Conservation (phyloP, 306 rosid species). For the Acacia melanoxylon region DNA sequence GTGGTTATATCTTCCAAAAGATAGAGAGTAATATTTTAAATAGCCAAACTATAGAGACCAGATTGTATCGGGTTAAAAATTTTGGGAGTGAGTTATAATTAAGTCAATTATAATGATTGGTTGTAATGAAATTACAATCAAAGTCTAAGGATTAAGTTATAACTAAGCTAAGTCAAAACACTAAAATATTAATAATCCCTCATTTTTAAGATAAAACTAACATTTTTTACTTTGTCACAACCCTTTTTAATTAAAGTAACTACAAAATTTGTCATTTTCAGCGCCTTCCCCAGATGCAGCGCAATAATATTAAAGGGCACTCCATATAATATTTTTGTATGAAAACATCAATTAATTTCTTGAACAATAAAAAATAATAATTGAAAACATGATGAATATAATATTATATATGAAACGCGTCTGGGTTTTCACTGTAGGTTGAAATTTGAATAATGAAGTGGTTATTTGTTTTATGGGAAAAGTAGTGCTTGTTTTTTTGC, state of each 20-base stretch:
- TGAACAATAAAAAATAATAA: neutral
- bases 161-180: too few species aligned
- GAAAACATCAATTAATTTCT: neutral
- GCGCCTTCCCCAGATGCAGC: neutral
- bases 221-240: too few species aligned
- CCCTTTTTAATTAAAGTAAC: neutral
- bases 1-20: too few species aligned
- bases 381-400: neutral
- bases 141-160: too few species aligned
- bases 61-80: too few species aligned
- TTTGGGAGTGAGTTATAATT: too few species aligned
- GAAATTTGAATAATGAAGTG: neutral
- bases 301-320: neutral
- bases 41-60: accelerated
- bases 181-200: too few species aligned
- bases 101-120: too few species aligned
- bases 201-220: too few species aligned
- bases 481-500: too few species aligned
- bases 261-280: neutral
- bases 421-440: neutral
- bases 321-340: neutral
- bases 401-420: neutral
- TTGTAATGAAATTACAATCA: too few species aligned
- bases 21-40: too few species aligned
- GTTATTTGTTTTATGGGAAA: neutral